Conservation (phyloP, 768 basidiomycete genomes). For the Suillus weaverae region DNA sequence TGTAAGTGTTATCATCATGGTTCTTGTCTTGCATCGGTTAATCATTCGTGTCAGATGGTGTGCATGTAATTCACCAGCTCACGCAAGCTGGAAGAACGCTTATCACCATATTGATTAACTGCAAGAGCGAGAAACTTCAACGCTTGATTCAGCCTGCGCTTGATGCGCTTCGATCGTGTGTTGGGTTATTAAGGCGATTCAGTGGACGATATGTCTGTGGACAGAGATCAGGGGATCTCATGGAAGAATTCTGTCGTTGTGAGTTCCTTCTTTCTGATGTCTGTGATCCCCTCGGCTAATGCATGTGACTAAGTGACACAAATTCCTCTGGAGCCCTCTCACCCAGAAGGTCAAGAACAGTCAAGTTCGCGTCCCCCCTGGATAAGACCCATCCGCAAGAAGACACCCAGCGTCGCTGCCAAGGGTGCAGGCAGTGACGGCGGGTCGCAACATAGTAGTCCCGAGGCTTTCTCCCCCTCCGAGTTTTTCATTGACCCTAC, state of each 20-base stretch:
- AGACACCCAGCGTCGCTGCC: constrained; percentile 53
- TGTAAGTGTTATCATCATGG: constrained; percentile 52
- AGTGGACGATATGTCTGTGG: constrained; percentile 93
- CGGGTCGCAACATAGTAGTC: constrained; percentile 51
- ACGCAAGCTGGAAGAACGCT: constrained; percentile 92
- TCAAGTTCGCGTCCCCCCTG: constrained; percentile 69
- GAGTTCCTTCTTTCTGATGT: constrained; percentile 22
- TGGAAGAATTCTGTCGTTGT: constrained; percentile 95
- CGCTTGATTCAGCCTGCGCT: constrained; percentile 78
- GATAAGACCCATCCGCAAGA: constrained; percentile 87
- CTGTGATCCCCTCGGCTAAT: constrained; percentile 12
- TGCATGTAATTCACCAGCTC: constrained; percentile 93
- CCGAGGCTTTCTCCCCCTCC: constrained; percentile 63
- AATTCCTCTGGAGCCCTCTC: constrained; percentile 77
- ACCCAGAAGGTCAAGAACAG: constrained; percentile 49
- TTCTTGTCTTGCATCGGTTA: constrained; percentile 11
- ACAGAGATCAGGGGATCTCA: constrained; percentile 84
- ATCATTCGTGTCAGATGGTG: constrained; percentile 61
- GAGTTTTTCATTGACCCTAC: constrained; percentile 61
- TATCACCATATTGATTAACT: constrained; percentile 83
- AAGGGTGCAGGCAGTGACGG: constrained; percentile 45
- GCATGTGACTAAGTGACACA: constrained; percentile 58
- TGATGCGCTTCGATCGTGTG: constrained; percentile 84
- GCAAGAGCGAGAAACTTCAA: constrained; percentile 76
- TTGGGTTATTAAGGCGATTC: constrained; percentile 83